Evolutionary conservation across 768 basidiomycete species (phyloP).

Genomic region (Boletus edulis): DNA sequence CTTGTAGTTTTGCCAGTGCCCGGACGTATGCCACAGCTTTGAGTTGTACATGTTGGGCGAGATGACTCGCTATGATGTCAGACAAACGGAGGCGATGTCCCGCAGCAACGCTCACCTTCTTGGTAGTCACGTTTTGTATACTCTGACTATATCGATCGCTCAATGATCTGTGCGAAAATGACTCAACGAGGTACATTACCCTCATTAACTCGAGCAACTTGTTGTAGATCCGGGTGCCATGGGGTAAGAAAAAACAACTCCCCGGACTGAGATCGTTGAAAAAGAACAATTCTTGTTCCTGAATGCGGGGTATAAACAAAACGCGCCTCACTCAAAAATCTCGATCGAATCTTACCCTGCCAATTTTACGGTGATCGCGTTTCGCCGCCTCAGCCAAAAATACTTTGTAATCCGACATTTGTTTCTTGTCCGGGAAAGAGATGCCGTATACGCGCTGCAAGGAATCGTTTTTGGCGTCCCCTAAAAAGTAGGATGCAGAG

Average conservation of each 20-base stretch:
- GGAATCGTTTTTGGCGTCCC: conserved; percentile 88
- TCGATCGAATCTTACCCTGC: conserved; percentile 49
- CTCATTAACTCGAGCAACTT: conserved; percentile 87
- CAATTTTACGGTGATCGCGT: conserved; percentile 95
- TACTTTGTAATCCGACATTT: conserved; percentile 89
- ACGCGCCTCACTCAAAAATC: not conserved
- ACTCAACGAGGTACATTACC: conserved; percentile 44
- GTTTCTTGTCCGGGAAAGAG: conserved; percentile 98
- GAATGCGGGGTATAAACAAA: conserved; percentile 7
- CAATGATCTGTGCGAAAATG: conserved; percentile 1
- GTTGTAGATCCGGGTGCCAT: conserved; percentile 97
- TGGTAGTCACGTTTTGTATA: conserved; percentile 96
- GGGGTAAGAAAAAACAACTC: conserved; percentile 94
- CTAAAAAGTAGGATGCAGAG: conserved; percentile 97
- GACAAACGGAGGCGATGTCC: not conserved
- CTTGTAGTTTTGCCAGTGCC: conserved; percentile 97
- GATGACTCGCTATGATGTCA: conserved; percentile 59
- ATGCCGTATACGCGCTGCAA: conserved; percentile 97
- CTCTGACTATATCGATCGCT: conserved; percentile 54
- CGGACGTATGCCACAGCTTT: conserved; percentile 97
- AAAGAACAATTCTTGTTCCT: conserved; percentile 98
- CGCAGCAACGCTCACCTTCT: conserved; percentile 55
- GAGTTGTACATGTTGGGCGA: conserved; percentile 97
- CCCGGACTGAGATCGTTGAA: conserved; percentile 97
- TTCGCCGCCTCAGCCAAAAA: conserved; percentile 98